Evolutionary conservation across 2,329 filamentous ascomycete species (phyloP), one percentile per base, ranked within the genome.

Genomic region (Penicillium hordei): DNA sequence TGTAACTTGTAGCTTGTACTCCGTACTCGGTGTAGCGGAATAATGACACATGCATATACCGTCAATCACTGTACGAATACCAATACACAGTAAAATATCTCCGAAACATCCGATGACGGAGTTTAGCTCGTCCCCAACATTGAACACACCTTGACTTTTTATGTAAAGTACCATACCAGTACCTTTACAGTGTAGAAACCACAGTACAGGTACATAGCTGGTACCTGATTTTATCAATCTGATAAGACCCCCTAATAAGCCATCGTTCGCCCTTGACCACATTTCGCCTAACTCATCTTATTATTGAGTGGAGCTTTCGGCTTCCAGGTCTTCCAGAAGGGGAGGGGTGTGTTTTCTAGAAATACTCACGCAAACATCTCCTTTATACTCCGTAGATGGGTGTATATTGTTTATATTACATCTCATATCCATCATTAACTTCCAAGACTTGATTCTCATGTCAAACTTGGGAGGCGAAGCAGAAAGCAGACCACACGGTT

Each of bases 71-170:
- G n/a, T 38, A 29, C 21, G 13, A 48, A 21, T 25, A 51, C 23
- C 29, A n/a, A 34, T 48, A 39, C 23, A 51, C 15, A 38, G 9
- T 29, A 43, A 34, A 15, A 13, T 46, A 19, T 9, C 31, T 55
- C 52, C 52, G 52, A 34, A 3, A 25, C 31, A 43, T 57, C 55
- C 55, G 55, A 57, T 53, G 55, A 48, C 55, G 55, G 54, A 57
- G 48, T 29, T 55, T 21, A 36, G 9, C n/a, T n/a, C n/a, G n/a
- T n/a, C n/a, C n/a, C 27, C 36, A 29, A 23, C 36, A 31, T 2
- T 9, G 27, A 9, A 27, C 8, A 31, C 29, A 42, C 27, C 48
- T 21, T 40, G 7, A 15, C 13, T 21, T 51, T 43, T 15, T 27
- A 44, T 29, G 25, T 17, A 13, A 57, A 53, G 55, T 57, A 57